Evolutionary conservation across 75 land plant genomes (phyloP).

Genomic region (Selaginella tamariscina): DNA sequence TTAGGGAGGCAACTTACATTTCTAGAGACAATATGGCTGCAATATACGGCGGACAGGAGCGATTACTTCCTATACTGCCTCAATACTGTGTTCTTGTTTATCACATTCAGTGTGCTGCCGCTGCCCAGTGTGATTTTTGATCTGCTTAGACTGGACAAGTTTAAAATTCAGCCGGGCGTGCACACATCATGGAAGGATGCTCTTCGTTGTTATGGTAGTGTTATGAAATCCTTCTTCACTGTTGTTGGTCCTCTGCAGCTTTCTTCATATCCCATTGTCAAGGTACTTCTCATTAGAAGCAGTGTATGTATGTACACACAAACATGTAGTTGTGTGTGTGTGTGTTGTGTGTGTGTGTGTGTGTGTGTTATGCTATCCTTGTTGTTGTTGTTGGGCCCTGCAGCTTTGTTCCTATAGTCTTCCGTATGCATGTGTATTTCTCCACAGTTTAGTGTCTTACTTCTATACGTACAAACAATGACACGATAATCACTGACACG

Average conservation of each 20-base stretch:
- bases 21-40: constrained; percentile 60
- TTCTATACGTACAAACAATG: too few species aligned
- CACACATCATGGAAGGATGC: constrained; percentile 22
- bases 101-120: constrained; percentile 52
- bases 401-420: too few species aligned
- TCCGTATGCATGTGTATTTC: too few species aligned
- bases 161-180: constrained; percentile 79
- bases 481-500: too few species aligned
- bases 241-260: constrained; percentile 79
- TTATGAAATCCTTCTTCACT: constrained; percentile 46
- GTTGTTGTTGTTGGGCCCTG: background rate
- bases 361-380: background rate
- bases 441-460: too few species aligned
- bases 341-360: background rate
- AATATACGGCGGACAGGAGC: constrained; percentile 43
- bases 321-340: too few species aligned
- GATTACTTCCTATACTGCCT: constrained; percentile 60
- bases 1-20: constrained; percentile 45
- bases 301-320: background rate
- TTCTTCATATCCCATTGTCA: constrained; percentile 53
- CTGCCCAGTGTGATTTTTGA: constrained; percentile 50
- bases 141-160: constrained; percentile 26
- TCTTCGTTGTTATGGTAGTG: constrained; percentile 56
- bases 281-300: constrained; percentile 52
- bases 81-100: constrained; percentile 57